phyloP scores from a whole-genome alignment of 257 asterid species.

The Misopates orontium region DNA sequence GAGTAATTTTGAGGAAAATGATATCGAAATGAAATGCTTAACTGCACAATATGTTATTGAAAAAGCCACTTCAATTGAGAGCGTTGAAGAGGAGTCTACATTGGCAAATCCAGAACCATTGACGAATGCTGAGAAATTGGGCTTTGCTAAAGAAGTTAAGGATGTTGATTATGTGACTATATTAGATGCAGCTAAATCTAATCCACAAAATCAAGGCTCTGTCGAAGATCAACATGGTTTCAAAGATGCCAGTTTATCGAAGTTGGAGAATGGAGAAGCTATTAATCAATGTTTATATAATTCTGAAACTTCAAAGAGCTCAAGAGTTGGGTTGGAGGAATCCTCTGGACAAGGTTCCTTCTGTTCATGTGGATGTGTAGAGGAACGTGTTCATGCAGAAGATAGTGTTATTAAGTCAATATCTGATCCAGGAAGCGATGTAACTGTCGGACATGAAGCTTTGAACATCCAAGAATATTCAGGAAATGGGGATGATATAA shows the following conservation, averaged over 20 bases:
- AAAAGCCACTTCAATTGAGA: conserved; percentile 27
- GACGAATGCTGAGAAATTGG: conserved; percentile 22
- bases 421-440: conserved; percentile 29
- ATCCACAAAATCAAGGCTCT: conserved; percentile 27
- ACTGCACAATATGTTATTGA: conserved; percentile 30
- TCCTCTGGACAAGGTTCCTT: conserved; percentile 15
- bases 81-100: conserved; percentile 29
- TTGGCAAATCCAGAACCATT: conserved; percentile 28
- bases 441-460: conserved; percentile 20
- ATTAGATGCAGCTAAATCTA: conserved; percentile 34
- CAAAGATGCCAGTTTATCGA: conserved; percentile 15
- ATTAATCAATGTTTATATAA: conserved; percentile 19
- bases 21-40: conserved; percentile 33
- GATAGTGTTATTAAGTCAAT: conserved; percentile 22
- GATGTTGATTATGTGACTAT: conserved; percentile 24
- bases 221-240: conserved; percentile 28
- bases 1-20: conserved; percentile 28
- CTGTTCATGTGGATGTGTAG: conserved; percentile 22
- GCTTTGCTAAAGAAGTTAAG: conserved; percentile 27
- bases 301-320: conserved; percentile 30
- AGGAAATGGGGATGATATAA: conserved; percentile 29
- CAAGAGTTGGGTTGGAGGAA: conserved; percentile 27
- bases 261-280: conserved; percentile 26
- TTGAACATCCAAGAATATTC: conserved; percentile 26
- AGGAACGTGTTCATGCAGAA: conserved; percentile 22